Conservation (phyloP, 1,284 basidiomycete species). For the Boletellus deceptivus region DNA sequence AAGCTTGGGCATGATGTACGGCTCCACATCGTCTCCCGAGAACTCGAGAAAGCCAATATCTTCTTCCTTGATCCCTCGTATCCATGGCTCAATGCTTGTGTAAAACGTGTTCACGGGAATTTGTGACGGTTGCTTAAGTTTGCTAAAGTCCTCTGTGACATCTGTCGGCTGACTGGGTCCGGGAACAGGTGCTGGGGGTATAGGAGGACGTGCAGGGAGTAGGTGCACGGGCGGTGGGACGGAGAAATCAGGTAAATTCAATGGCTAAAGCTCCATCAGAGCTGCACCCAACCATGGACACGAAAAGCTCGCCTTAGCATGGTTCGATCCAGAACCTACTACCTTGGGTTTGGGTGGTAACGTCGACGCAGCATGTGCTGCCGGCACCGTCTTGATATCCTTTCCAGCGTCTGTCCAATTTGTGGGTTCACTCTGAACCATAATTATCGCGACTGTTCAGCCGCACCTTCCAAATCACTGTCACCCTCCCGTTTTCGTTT, state of each 20-base stretch:
- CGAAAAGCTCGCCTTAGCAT: too few species aligned
- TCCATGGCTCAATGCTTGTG: too few species aligned
- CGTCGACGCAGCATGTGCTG: constrained; percentile 16
- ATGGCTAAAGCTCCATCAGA: too few species aligned
- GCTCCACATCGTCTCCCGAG: too few species aligned
- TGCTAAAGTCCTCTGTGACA: constrained; percentile 85
- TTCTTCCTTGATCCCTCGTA: too few species aligned
- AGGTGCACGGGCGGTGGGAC: constrained; percentile 50
- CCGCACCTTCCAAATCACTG: too few species aligned
- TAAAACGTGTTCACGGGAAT: constrained; percentile 42
- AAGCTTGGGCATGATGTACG: too few species aligned
- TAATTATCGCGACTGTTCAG: too few species aligned
- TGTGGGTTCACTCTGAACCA: not conserved
- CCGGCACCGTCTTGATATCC: constrained; percentile 57
- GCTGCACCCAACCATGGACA: too few species aligned
- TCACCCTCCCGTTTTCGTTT: too few species aligned
- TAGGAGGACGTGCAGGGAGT: constrained; percentile 63
- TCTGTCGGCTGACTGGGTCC: constrained; percentile 80
- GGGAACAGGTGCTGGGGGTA: constrained; percentile 65
- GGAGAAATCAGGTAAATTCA: constrained; percentile 49
- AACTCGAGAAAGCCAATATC: too few species aligned
- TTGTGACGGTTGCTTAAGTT: constrained; percentile 71
- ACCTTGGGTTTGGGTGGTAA: constrained; percentile 11
- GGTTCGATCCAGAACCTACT: too few species aligned
- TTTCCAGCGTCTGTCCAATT: constrained; percentile 44